Evolutionary conservation across 2,329 filamentous ascomycete species (phyloP), one percentile per base, ranked within the genome.

Genomic region (Trichoderma breve): DNA sequence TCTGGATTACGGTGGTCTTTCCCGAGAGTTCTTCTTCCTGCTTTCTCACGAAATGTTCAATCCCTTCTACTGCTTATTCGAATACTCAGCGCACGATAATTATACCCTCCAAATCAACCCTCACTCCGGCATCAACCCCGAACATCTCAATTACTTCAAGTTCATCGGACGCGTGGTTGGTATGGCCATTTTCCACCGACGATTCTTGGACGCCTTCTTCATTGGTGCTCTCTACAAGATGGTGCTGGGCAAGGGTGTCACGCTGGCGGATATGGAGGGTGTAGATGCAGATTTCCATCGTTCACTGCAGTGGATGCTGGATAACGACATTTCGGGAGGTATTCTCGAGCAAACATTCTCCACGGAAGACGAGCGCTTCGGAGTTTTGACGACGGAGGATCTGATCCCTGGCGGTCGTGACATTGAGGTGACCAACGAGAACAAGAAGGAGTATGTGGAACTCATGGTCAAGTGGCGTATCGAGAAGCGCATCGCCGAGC

Each of bases 1-100:
- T 83, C 85, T 99, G 73, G 96, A 99, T 83, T 99, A 99, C 79
- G 96, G 96, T 82, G 96, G 96, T 87, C 88, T 99, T 71, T 99
- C 96, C 43, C 89, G 95, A 88, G 96, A 99, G 83, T 99, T 99
- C 86, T 99, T 99, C 87, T 99, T 99, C 90, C 86, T 99, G 53
- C 89, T 99, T 70, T 98, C 95, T 18, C 96, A 99, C 84, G 96
- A 99, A 86, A 99, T 99, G 96, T 99, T 99, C 86, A 99, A 99
- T 82, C 96, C 96, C 36, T 99, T 99, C 85, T 99, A 99, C 86
- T 99, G 96, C 82, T 87, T 99, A 69, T 99, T 99, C 86, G 96
- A 99, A 84, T 99, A 99, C 83, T 98, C 96, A 30, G 96, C 96
- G 51, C 96, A 99, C 86, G 96, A 99, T 89, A 99, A 99, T 85